These are phyloP conservation scores for Thraustotheca clavata DNA, from an alignment of 352 stramenopile genomes.

Conservation along the genomic window DNA sequence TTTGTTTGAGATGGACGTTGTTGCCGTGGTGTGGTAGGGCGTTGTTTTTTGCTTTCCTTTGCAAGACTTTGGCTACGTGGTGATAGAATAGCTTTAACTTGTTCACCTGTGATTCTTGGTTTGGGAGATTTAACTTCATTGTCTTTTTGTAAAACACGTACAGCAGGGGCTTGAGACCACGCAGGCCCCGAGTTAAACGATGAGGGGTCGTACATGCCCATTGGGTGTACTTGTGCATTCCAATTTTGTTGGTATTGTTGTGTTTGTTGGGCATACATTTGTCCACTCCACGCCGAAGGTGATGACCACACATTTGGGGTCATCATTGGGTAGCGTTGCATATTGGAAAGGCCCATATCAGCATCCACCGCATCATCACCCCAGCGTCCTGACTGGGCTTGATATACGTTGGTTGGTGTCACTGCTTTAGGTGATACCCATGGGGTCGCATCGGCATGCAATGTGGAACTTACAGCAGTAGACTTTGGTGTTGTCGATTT, in stretches of 20 bases:
- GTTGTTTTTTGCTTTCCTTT: background rate
- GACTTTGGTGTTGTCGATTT: background rate
- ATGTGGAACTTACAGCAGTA: background rate
- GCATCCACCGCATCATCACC: slow-evolving; percentile 65
- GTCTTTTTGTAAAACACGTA: slow-evolving; percentile 48
- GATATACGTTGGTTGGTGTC: background rate
- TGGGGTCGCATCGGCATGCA: background rate
- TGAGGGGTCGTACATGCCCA: background rate
- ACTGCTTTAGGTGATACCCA: background rate
- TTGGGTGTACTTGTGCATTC: slow-evolving; percentile 18
- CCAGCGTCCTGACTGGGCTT: slow-evolving; percentile 36
- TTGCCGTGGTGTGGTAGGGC: no score
- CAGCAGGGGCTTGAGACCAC: background rate
- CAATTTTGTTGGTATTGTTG: slow-evolving; percentile 23
- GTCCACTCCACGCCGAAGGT: slow-evolving; percentile 22
- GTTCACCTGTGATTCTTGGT: background rate
- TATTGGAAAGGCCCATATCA: slow-evolving; percentile 39
- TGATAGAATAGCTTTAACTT: background rate
- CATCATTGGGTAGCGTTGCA: slow-evolving; percentile 16
- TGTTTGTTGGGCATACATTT: slow-evolving; percentile 4
- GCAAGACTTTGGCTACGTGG: background rate
- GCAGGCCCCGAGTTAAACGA: background rate
- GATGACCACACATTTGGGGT: slow-evolving; percentile 23
- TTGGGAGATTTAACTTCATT: slow-evolving; percentile 22
- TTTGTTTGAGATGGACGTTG: no score